These are phyloP conservation scores for Aquilaria yunnanensis DNA, from an alignment of 345 rosid genomes.

Conservation along the genomic window DNA sequence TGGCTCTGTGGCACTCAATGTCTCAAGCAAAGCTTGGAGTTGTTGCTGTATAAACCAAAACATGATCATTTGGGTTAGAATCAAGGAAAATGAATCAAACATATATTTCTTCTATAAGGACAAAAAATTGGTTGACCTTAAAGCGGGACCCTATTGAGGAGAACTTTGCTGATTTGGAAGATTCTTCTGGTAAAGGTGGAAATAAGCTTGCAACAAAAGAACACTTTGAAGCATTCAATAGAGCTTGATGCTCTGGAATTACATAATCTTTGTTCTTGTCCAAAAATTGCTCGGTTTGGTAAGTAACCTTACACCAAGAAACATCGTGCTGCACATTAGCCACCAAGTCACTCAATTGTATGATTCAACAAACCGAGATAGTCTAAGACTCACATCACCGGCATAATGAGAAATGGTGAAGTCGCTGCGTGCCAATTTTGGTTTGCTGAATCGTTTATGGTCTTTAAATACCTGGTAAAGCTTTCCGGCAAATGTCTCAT, in stretches of 20 bases:
- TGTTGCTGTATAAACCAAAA: conserved; percentile 69
- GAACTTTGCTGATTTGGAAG: conserved; percentile 83
- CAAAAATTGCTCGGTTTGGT: conserved; percentile 87
- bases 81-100: conserved; percentile 7
- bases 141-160: conserved; percentile 94
- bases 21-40: conserved; percentile 91
- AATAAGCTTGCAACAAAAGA: conserved; percentile 81
- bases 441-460: conserved; percentile 87
- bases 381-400: conserved; percentile 71
- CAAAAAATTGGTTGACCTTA: conserved; percentile 43
- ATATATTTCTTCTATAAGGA: conserved; percentile 2
- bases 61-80: conserved; percentile 6
- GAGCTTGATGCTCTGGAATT: conserved; percentile 89
- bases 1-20: conserved; percentile 85
- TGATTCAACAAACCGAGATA: background rate
- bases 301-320: conserved; percentile 60
- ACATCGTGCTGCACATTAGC: background rate
- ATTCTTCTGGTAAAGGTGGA: conserved; percentile 71
- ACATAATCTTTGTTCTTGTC: conserved; percentile 98
- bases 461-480: conserved; percentile 85
- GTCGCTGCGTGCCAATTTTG: conserved; percentile 88
- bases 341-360: background rate
- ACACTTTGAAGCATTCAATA: conserved; percentile 69
- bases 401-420: conserved; percentile 96
- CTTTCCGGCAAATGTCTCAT: conserved; percentile 94